Percentiles rank a stretch among this genome's conserved stretches.
phyloP scores from a whole-genome alignment of 805 yeast species.

The Pichia insulana region DNA sequence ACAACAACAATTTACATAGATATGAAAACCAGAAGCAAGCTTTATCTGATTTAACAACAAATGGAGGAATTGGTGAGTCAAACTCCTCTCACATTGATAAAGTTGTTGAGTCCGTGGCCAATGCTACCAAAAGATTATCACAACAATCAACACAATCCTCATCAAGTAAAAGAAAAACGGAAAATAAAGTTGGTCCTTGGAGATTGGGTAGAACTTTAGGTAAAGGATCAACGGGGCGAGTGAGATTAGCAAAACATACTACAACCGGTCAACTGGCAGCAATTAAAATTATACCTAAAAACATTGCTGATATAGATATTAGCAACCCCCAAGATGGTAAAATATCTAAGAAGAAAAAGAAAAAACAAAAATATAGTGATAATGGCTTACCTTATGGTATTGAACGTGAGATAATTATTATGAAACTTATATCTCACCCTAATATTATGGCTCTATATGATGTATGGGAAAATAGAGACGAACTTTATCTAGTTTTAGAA shows the following conservation, averaged over 20 bases:
- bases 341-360: constrained; percentile 16
- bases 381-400: constrained; percentile 84
- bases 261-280: constrained; percentile 72
- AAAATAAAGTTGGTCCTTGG: constrained; percentile 69
- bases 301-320: constrained; percentile 22
- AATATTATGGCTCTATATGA: constrained; percentile 90
- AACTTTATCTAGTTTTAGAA: constrained; percentile 68
- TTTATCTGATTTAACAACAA: constrained; percentile 8
- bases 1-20: neutral
- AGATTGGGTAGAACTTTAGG: constrained; percentile 70
- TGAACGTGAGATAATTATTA: constrained; percentile 93
- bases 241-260: constrained; percentile 62
- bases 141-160: constrained; percentile 33
- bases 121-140: constrained; percentile 30
- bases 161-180: constrained; percentile 27
- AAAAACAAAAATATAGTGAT: constrained; percentile 19
- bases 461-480: constrained; percentile 96
- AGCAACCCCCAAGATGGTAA: constrained; percentile 1
- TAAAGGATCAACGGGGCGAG: constrained; percentile 77
- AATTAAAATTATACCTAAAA: constrained; percentile 70
- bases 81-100: constrained; percentile 28
- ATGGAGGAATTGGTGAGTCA: neutral
- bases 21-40: constrained; percentile 1
- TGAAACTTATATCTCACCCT: constrained; percentile 91
- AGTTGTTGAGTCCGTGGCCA: constrained; percentile 31